Conservation (phyloP, 1,284 basidiomycete genomes). For the Boletellus deceptivus region DNA sequence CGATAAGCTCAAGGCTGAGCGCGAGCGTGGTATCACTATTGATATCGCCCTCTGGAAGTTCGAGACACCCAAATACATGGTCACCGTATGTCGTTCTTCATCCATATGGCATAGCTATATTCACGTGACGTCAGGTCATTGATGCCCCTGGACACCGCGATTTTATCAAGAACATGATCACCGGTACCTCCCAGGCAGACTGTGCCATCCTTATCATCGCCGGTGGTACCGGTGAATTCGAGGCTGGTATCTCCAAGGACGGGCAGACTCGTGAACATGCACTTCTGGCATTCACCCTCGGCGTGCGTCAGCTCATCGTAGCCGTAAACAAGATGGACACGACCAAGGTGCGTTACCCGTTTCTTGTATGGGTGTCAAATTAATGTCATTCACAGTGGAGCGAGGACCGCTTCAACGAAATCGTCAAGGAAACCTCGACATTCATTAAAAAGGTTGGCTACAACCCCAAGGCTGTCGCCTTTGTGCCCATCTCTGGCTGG, state of each 20-base stretch:
- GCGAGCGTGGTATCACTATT: slow-evolving; percentile 99
- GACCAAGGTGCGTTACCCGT: slow-evolving; percentile 63
- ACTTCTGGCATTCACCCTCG: slow-evolving; percentile 98
- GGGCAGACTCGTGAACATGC: slow-evolving; percentile 99
- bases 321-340: slow-evolving; percentile 99
- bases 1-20: slow-evolving; percentile 99
- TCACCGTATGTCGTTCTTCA: slow-evolving; percentile 61
- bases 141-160: slow-evolving; percentile 99
- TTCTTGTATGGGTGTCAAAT: background rate
- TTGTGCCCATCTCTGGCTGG: slow-evolving; percentile 99
- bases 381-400: slow-evolving; percentile 68
- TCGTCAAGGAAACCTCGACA: slow-evolving; percentile 97
- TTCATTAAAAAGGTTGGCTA: slow-evolving; percentile 99
- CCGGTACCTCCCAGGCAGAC: slow-evolving; percentile 99
- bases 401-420: slow-evolving; percentile 99
- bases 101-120: slow-evolving; percentile 1
- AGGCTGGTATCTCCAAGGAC: slow-evolving; percentile 99
- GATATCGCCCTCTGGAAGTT: slow-evolving; percentile 99
- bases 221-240: slow-evolving; percentile 99
- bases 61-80: slow-evolving; percentile 92
- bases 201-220: slow-evolving; percentile 99
- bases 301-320: slow-evolving; percentile 99
- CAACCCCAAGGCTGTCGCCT: slow-evolving; percentile 98
- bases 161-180: slow-evolving; percentile 99
- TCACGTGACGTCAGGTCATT: slow-evolving; percentile 64